These are phyloP conservation scores for Colletotrichum acutatum DNA, from an alignment of 2,329 filamentous ascomycete species.

Conservation along the genomic window DNA sequence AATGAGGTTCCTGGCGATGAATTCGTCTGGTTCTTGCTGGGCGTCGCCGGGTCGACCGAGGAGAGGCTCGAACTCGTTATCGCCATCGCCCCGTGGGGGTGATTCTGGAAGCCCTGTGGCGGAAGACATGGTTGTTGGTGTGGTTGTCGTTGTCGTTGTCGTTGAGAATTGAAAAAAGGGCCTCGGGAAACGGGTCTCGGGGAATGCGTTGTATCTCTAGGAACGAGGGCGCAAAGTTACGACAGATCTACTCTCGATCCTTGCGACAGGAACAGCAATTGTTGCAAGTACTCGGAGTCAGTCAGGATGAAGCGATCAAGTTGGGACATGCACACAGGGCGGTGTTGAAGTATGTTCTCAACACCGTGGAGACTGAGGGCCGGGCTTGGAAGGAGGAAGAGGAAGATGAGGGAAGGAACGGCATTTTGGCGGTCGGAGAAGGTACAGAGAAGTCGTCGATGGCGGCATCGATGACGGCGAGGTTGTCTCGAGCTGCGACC, in stretches of 20 bases:
- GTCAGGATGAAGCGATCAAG: background rate
- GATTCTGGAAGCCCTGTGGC: slow-evolving; percentile 73
- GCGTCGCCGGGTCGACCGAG: slow-evolving; percentile 75
- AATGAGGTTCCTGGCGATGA: slow-evolving; percentile 77
- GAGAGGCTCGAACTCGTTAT: slow-evolving; percentile 54
- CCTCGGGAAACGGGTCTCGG: background rate
- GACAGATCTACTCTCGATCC: background rate
- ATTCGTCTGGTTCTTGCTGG: slow-evolving; percentile 72
- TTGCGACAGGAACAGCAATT: background rate
- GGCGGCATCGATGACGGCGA: slow-evolving; percentile 33
- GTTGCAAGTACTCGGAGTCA: background rate
- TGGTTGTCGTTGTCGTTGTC: background rate
- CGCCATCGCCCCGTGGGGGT: slow-evolving; percentile 42
- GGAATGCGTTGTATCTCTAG: background rate
- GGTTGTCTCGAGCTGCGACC: slow-evolving; percentile 31
- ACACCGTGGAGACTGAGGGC: background rate
- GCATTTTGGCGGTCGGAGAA: slow-evolving; percentile 5
- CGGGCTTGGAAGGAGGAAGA: slow-evolving; percentile 10
- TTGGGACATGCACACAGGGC: background rate
- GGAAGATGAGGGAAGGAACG: background rate
- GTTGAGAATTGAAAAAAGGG: background rate
- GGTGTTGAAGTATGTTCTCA: background rate
- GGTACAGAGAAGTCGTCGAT: slow-evolving; percentile 17
- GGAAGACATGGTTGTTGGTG: slow-evolving; percentile 68
- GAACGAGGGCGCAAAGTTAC: background rate